Conservation (phyloP, 768 basidiomycete genomes). For the Rhodosporidiobolus odoratus region DNA sequence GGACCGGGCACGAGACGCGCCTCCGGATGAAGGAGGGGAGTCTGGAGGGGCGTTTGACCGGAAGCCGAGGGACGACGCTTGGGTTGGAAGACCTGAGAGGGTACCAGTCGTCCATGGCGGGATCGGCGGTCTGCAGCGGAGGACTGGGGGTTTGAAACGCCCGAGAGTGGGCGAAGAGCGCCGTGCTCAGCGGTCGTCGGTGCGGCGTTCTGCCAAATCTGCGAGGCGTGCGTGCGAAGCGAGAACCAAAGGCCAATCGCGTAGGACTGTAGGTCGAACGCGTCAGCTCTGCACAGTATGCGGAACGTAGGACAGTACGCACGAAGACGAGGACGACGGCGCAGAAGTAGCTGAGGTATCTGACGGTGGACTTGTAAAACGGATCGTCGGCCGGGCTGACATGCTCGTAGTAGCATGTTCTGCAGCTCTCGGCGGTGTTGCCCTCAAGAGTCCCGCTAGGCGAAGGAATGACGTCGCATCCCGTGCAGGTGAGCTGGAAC, state of each 20-base stretch:
- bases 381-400: constrained; percentile 88
- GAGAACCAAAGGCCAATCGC: constrained; percentile 98
- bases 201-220: constrained; percentile 87
- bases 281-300: background rate
- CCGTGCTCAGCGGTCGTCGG: constrained; percentile 23
- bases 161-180: constrained; percentile 13
- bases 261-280: constrained; percentile 64
- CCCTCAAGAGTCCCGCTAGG: constrained; percentile 4
- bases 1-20: background rate
- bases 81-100: constrained; percentile 62
- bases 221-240: constrained; percentile 89
- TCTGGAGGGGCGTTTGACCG: constrained; percentile 2
- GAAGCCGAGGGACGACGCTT: background rate
- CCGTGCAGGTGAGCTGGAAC: constrained; percentile 82
- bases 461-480: constrained; percentile 67
- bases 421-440: constrained; percentile 55
- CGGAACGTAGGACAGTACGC: constrained; percentile 46
- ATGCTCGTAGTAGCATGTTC: constrained; percentile 89
- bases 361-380: constrained; percentile 93
- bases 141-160: background rate
- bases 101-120: constrained; percentile 33
- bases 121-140: constrained; percentile 13
- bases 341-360: constrained; percentile 92
- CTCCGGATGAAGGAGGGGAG: constrained; percentile 1
- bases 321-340: constrained; percentile 84